Base-by-base conservation (phyloP, 2,329 filamentous ascomycete genomes). In the Venturia nashicola region DNA sequence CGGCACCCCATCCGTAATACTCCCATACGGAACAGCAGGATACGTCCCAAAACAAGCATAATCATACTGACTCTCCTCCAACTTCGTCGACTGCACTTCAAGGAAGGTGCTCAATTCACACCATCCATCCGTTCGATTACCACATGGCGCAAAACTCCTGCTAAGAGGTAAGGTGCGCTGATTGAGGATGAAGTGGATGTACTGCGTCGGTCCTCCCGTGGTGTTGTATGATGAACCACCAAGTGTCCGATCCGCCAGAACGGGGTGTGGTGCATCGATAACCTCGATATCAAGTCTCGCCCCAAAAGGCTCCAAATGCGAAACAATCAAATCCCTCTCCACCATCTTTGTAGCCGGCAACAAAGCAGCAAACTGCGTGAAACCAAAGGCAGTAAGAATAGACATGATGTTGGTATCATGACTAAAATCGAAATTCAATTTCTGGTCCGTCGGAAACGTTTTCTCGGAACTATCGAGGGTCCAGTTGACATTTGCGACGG, bases 321-420 rank as follows among this genome's bases (percentile, higher is more conserved):
- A 82, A 14, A 90, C 82, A 36, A 86, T 83, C 62, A 90, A 83
- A 62, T 85, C 80, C 70, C 86, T 84, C 5, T 78, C 73, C 12
- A 81, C 80, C 65, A 87, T 81, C 36, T 76, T 73, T 12, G 79
- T 77, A 1, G 81, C 76, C 0, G 85, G 83, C 3, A 91, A 77
- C 16, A 82, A 75, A 23, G 82, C 77, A 1, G 79, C 77, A 70
- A 92, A 91, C 70, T 91, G 88, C 2, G 76, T 83, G 59, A 91
- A 78, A 1, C 88, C 88, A 66, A 92, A 88, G 0, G 89, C 88
- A 0, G 87, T 85, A 4, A 91, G 76, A 67, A 91, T 82, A 34
- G 82, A 82, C 68, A 86, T 78, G 65, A 90, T 89, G 71, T 88
- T 89, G 40, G 86, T 87, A 73, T 92, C 89, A 72, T 92, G 89